Evolutionary conservation across 2,329 filamentous ascomycete genomes (phyloP), one percentile per base, ranked within the genome.

Genomic region (Aspergillus fumigatiaffinis): DNA sequence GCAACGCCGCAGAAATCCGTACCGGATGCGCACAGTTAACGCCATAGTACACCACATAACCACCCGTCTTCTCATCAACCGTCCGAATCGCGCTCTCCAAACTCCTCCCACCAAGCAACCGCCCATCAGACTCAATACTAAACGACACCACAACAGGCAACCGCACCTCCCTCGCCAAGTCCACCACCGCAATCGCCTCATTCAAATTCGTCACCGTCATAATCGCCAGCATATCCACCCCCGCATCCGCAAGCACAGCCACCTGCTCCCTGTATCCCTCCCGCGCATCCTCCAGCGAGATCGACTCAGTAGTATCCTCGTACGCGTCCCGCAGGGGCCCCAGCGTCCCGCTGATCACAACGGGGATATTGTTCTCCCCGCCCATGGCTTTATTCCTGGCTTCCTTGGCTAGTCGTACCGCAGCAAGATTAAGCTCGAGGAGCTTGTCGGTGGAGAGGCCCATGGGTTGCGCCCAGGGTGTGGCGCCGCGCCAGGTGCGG

Each of bases 401-500:
- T 14, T 32, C 50, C 9, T 51, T 51, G 29, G 50, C 50, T 7
- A 51, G 50, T 10, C 23, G 50, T 14, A 51, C 50, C 5, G 50
- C 50, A 3, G n/a, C 50, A 12, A 4, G 28, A 10, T 51, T 51
- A 29, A 38, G 28, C 1, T 32, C 28, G 29, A 51, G 50, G 28
- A 51, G 9, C 2, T 35, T 14, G 2, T 7, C 29, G 20, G 29
- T 14, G 3, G 50, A 35, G 10, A 51, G 5, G 3, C 23, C 35
- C n/a, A 60, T 41, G 10, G 56, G 42, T 17, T 47, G 21, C 3
- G 56, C 58, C 58, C 58, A 60, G 52, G 58, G 52, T 17, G 38
- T 28, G 9, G 58, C 55, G 17, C 52, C 56, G 26, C 58, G 58
- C 58, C 58, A 60, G 35, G 58, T 60, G 48, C 55, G 58, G 12